Conservation (phyloP, 192 early-diverging fungal species). For the Dispira simplex region DNA sequence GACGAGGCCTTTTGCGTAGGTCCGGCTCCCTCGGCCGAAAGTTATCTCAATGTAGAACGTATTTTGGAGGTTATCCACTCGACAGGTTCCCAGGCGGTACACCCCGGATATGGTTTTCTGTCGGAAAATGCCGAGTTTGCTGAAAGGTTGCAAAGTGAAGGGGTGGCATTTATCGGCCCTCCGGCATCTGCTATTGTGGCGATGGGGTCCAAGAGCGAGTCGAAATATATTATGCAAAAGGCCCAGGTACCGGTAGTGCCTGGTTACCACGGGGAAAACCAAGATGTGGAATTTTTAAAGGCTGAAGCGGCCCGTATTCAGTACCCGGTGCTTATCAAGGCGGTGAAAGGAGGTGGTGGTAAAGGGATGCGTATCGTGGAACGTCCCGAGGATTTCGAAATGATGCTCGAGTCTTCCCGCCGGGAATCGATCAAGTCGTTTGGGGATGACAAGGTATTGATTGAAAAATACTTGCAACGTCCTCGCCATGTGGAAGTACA, state of each 20-base stretch:
- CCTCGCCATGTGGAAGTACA: slow-evolving; percentile 95
- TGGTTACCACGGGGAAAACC: slow-evolving; percentile 85
- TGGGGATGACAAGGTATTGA: slow-evolving; percentile 75
- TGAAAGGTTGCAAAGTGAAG: slow-evolving; percentile 39
- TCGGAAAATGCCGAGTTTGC: slow-evolving; percentile 91
- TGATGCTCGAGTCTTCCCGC: slow-evolving; percentile 69
- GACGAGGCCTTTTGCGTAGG: slow-evolving; percentile 92
- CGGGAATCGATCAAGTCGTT: slow-evolving; percentile 85
- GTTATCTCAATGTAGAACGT: slow-evolving; percentile 64
- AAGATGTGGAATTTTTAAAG: slow-evolving; percentile 56
- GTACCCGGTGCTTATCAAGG: slow-evolving; percentile 96
- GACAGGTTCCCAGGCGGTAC: slow-evolving; percentile 79
- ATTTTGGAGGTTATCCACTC: slow-evolving; percentile 65
- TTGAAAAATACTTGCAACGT: slow-evolving; percentile 79
- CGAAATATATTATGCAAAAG: slow-evolving; percentile 81
- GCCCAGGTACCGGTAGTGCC: slow-evolving; percentile 86
- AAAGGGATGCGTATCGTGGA: slow-evolving; percentile 95
- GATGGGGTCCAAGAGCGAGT: slow-evolving; percentile 90
- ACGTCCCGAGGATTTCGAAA: slow-evolving; percentile 52
- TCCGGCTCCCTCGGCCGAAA: slow-evolving; percentile 58
- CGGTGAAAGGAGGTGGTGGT: slow-evolving; percentile 91
- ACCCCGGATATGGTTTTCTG: slow-evolving; percentile 95
- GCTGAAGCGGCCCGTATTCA: slow-evolving; percentile 66
- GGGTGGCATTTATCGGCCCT: slow-evolving; percentile 83
- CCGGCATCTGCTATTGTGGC: slow-evolving; percentile 70